These are phyloP conservation scores for Phytophthora pseudosyringae DNA, from an alignment of 352 stramenopile species.

Conservation along the genomic window DNA sequence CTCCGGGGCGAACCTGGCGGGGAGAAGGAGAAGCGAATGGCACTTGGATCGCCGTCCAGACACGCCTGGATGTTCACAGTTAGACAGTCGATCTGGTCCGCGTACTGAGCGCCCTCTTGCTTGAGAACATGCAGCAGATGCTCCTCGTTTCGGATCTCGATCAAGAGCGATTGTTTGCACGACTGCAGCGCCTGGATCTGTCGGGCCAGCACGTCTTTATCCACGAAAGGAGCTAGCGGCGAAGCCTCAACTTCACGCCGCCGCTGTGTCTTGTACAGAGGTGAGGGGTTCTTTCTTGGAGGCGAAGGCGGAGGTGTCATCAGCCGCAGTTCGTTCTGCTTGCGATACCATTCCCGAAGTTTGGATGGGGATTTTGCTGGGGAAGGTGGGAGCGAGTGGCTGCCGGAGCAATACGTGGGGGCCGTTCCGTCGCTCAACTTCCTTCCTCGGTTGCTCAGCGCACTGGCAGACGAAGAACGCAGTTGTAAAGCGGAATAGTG, in stretches of 20 bases:
- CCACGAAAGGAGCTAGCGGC: conserved; percentile 37
- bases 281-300: conserved; percentile 5
- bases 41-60: conserved; percentile 27
- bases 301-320: conserved; percentile 32
- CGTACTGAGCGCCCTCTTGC: conserved; percentile 47
- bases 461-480: conserved; percentile 29
- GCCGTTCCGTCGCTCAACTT: conserved; percentile 1
- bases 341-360: conserved; percentile 36
- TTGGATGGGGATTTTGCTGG: conserved; percentile 34
- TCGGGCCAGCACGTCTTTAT: conserved; percentile 49
- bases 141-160: conserved; percentile 70
- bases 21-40: conserved; percentile 33
- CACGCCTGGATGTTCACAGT: conserved; percentile 58
- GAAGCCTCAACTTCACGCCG: conserved; percentile 8
- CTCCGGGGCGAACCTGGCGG: conserved; percentile 30
- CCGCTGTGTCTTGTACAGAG: conserved; percentile 10
- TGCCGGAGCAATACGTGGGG: conserved; percentile 7
- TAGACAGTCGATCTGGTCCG: conserved; percentile 62
- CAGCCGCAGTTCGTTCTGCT: conserved; percentile 33
- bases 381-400: conserved; percentile 30
- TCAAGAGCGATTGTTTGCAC: conserved; percentile 67
- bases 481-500: conserved; percentile 17
- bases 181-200: conserved; percentile 72
- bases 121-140: conserved; percentile 68
- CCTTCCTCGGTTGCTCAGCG: conserved; percentile 16